Base-by-base conservation (phyloP, 2,329 filamentous ascomycete genomes). In the Nigrograna mackinnonii region DNA sequence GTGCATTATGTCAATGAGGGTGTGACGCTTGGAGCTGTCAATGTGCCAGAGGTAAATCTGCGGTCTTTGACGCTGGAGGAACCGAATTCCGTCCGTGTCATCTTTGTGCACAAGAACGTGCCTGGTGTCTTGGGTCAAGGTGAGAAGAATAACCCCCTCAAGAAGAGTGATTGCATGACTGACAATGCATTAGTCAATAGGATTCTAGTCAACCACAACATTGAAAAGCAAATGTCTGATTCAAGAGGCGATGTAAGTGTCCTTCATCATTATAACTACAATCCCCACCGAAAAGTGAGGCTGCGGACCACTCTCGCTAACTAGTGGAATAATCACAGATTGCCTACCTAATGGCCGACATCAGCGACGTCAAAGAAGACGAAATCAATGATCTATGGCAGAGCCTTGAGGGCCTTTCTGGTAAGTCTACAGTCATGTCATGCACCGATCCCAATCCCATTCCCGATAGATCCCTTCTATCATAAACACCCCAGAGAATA, bases 181-280 rank as follows among this genome's bases (percentile, higher is more conserved):
- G 17, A 33, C 31, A 11, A 17, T 33, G 7, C 9, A 33, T 33
- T 50, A 85, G 94, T 99, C 54, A 99, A 99, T 77, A 89, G 94
- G 62, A 90, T 97, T 49, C 80, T 99, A 35, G 89, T 87, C 32
- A 85, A 95, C 62, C 91, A 99, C 77, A 99, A 99, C 69, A 91
- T 99, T 57, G 92, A 96, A 75, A 97, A 97, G 79, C 94, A 99
- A 74, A 97, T 95, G 77, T 94, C 89, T 37, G 94, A 97, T 69
- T 95, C 88, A 72, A 87, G 86, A 75, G 92, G 91, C 56, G 92
- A 97, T 67, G 86, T 89, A 72, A 52, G 79, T 7, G 17, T n/a
- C n/a, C n/a, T n/a, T n/a, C n/a, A n/a, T n/a, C n/a, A n/a, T n/a
- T n/a, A n/a, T n/a, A n/a, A n/a, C n/a, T n/a, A n/a, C n/a, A n/a